Evolutionary conservation across 2,329 filamentous ascomycete species (phyloP).

Genomic region (Arthrobotrys entomopaga): DNA sequence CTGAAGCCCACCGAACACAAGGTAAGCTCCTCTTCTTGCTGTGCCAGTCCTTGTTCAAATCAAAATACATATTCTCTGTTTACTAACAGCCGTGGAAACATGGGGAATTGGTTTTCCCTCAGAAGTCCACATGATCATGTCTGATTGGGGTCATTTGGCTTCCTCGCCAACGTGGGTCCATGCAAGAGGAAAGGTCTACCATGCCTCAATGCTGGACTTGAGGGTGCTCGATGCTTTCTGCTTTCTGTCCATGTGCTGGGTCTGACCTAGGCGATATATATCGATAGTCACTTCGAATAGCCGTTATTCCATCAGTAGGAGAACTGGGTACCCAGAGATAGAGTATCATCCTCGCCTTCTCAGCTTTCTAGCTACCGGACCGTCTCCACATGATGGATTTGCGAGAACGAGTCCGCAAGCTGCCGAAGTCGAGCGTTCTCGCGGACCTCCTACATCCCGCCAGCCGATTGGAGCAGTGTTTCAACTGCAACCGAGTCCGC

Average conservation of each 20-base stretch:
- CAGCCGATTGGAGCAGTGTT: slow-evolving; percentile 11
- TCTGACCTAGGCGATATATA: too few species aligned
- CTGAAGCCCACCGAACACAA: too few species aligned
- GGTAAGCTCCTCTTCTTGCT: slow-evolving; percentile 2
- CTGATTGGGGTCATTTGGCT: background rate
- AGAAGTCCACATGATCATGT: slow-evolving; percentile 29
- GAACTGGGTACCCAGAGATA: too few species aligned
- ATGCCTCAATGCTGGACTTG: background rate
- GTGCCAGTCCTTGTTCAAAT: background rate
- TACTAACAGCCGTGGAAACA: slow-evolving; percentile 13
- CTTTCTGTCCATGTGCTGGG: too few species aligned
- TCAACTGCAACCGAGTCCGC: slow-evolving; percentile 19
- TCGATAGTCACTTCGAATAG: too few species aligned
- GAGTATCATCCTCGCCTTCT: too few species aligned
- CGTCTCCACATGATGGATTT: too few species aligned
- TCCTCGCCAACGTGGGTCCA: slow-evolving; percentile 26
- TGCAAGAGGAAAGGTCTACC: background rate
- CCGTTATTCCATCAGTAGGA: too few species aligned
- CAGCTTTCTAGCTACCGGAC: too few species aligned
- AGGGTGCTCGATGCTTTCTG: background rate
- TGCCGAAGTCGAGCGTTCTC: background rate
- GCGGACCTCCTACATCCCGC: slow-evolving; percentile 4
- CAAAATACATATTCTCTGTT: slow-evolving; percentile 1
- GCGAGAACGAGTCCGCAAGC: too few species aligned
- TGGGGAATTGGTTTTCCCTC: slow-evolving; percentile 3